These are phyloP conservation scores for Clitoria ternatea DNA, from an alignment of 306 rosid genomes.

Conservation along the genomic window DNA sequence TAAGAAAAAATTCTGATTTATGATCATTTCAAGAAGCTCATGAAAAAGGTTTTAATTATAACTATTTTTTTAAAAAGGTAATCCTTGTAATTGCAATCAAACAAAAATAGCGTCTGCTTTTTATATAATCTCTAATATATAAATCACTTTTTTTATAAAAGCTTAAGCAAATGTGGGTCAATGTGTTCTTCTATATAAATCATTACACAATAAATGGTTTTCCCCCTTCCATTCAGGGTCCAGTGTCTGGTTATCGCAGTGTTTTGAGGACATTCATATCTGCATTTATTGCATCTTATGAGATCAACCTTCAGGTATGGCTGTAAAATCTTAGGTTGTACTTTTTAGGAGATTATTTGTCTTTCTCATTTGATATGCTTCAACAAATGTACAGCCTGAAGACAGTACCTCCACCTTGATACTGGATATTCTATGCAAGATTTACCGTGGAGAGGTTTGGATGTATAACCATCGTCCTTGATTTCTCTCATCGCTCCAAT, in stretches of 20 bases:
- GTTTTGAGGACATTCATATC: conserved; percentile 85
- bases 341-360: conserved; percentile 8
- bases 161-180: no score
- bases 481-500: conserved; percentile 21
- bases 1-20: no score
- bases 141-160: no score
- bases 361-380: conserved; percentile 40
- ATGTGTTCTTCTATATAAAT: conserved; percentile 14
- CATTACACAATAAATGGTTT: conserved; percentile 1
- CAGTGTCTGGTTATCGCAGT: conserved; percentile 75
- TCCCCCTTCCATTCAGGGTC: conserved; percentile 48
- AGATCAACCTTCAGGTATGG: conserved; percentile 75
- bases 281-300: conserved; percentile 93
- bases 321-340: conserved; percentile 20
- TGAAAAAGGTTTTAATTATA: no score
- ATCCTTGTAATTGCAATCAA: no score
- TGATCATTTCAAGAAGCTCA: no score
- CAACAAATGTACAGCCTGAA: conserved; percentile 54
- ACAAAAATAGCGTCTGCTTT: no score
- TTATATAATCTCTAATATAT: no score
- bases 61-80: no score
- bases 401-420: conserved; percentile 53
- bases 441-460: conserved; percentile 96
- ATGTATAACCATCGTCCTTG: conserved; percentile 39
- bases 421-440: conserved; percentile 83